These are phyloP conservation scores for Salix viminalis DNA, from an alignment of 345 rosid species.

Conservation along the genomic window DNA sequence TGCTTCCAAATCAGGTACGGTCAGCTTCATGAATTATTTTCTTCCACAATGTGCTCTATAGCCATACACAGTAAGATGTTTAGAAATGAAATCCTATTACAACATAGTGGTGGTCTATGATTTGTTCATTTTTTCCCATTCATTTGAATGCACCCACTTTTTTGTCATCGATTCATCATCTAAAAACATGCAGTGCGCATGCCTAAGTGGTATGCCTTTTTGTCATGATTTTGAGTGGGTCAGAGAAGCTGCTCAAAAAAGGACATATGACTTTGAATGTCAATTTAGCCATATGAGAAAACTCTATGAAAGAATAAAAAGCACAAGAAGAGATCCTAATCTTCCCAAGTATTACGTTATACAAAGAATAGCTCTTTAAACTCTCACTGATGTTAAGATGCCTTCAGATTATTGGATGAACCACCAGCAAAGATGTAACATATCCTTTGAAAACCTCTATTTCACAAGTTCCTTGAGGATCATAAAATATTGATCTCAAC, in stretches of 20 bases:
- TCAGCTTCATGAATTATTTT: neutral
- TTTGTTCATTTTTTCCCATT: neutral
- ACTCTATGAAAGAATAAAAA: neutral
- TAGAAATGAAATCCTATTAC: neutral
- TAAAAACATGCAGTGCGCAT: neutral
- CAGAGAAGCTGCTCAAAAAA: neutral
- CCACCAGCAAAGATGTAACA: neutral
- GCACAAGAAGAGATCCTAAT: too few relatives aligned
- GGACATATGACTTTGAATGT: neutral
- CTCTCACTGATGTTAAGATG: neutral
- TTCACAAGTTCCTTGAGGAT: neutral
- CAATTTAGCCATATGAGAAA: neutral
- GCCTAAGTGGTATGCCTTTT: neutral
- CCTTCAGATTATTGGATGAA: neutral
- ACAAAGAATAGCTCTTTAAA: neutral
- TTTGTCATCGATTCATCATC: neutral
- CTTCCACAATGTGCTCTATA: neutral
- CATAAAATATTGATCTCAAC: neutral
- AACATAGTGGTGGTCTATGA: neutral
- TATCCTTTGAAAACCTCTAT: neutral
- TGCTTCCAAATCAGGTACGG: neutral
- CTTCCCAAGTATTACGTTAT: neutral
- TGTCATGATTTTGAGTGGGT: neutral
- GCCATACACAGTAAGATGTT: neutral
- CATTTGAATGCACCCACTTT: neutral